A percentile compares a stretch with the other conserved stretches of the same genome.
Evolutionary conservation across 2,329 filamentous ascomycete genomes (phyloP).

Genomic region (Cladosporium sp.): DNA sequence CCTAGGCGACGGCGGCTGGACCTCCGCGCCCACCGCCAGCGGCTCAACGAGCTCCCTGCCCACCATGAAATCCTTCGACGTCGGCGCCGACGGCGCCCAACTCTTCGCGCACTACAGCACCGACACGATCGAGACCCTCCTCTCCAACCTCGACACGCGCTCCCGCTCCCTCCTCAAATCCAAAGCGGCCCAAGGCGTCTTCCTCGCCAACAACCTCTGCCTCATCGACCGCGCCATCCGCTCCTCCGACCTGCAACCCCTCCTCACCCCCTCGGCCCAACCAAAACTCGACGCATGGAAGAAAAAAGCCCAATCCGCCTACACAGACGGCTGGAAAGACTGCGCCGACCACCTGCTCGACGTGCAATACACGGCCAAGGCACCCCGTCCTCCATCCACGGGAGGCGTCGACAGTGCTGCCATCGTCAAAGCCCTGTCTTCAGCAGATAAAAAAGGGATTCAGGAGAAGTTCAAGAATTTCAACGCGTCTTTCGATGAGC

Average conservation of each 20-base stretch:
- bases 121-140: conserved; percentile 79
- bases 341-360: conserved; percentile 80
- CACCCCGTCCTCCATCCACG: conserved; percentile 65
- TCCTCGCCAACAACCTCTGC: conserved; percentile 81
- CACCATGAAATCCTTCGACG: conserved; percentile 73
- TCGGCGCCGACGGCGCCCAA: conserved; percentile 79
- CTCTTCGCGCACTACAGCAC: conserved; percentile 86
- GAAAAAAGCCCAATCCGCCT: conserved; percentile 77
- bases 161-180: conserved; percentile 67
- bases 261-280: conserved; percentile 52
- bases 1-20: conserved; percentile 88
- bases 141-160: conserved; percentile 70
- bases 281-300: conserved; percentile 69
- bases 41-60: conserved; percentile 60
- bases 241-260: conserved; percentile 68
- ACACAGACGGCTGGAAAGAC: conserved; percentile 84
- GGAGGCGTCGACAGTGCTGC: conserved; percentile 70
- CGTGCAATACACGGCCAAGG: conserved; percentile 81
- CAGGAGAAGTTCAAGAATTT: conserved; percentile 94
- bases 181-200: conserved; percentile 77
- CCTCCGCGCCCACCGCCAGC: conserved; percentile 50
- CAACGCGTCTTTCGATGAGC: conserved; percentile 84
- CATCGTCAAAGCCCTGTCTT: conserved; percentile 75
- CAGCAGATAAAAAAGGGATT: conserved; percentile 92
- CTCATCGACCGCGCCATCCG: conserved; percentile 81